Evolutionary conservation across 257 asterid species (phyloP), one percentile per base, ranked within the genome.

Genomic region (Nicotiana benthamiana): DNA sequence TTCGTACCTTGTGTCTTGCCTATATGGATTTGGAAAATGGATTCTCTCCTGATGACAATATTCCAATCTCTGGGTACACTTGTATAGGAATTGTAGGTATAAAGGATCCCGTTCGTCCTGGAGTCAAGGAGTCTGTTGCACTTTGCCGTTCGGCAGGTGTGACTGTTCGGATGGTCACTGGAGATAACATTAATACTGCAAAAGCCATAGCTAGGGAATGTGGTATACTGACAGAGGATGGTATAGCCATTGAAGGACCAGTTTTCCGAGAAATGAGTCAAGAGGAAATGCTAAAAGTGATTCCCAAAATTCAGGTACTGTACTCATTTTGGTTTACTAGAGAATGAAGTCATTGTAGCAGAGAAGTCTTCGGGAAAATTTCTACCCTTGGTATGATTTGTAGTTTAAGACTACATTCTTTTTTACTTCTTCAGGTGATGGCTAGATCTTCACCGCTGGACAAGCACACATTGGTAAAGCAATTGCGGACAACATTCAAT

Each of bases 21-120:
- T 80, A 80, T 22, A 80, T 65, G 80, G 80, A 80, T 28, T n/a
- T 80, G 52, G 83, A 72, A 56, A 80, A 60, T 36, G 83, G 77
- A 61, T 80, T 80, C 79, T 80, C 61, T 34, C 64, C 56, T 32
- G 60, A 56, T 80, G 52, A 34, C 43, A 24, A 30, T 79, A 80
- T 80, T 80, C 83, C 83, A 54, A 18, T 80, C 16, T 70, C 76
- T 46, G 70, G 79, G 30, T 80, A 24, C 46, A 81, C 75, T 34
- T 75, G 67, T 9, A 74, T 81, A 57, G 83, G 80, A 46, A 75
- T 80, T 36, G 79, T 80, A 32, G 83, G 83, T 20, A 80, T 80
- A 34, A 80, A 80, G 78, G 83, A 80, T 81, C 83, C 83, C n/a
- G 83, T 81, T 30, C 80, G 83, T 59, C 83, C 80, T 32, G 83